phyloP scores from a whole-genome alignment of 2,329 filamentous ascomycete genomes.

The Thielaviopsis punctulata region DNA sequence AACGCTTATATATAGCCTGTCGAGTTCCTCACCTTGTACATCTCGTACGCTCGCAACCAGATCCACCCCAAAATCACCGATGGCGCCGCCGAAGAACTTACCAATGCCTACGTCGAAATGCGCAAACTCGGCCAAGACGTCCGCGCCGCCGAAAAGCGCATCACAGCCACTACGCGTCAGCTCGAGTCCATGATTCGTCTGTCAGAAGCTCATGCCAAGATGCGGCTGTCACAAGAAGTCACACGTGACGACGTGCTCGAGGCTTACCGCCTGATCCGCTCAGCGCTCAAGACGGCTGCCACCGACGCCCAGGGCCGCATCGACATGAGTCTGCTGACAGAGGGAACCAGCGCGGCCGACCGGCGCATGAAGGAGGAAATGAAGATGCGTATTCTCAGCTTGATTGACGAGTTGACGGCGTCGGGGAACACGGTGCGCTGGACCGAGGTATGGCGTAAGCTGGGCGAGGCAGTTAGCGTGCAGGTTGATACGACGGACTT shows the following conservation, averaged over 20 bases:
- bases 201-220: conserved; percentile 90
- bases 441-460: conserved; percentile 55
- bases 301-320: conserved; percentile 86
- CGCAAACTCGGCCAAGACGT: conserved; percentile 80
- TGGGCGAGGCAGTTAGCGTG: conserved; percentile 54
- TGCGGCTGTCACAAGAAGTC: conserved; percentile 67
- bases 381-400: conserved; percentile 55
- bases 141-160: conserved; percentile 78
- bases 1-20: conserved; percentile 42
- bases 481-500: conserved; percentile 67
- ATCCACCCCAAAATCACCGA: conserved; percentile 69
- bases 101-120: conserved; percentile 84
- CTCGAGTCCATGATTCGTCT: conserved; percentile 98
- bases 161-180: conserved; percentile 92
- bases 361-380: conserved; percentile 58
- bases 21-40: conserved; percentile 91
- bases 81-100: conserved; percentile 67
- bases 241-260: conserved; percentile 72
- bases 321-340: conserved; percentile 88
- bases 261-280: conserved; percentile 82
- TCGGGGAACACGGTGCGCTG: conserved; percentile 52
- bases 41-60: conserved; percentile 81
- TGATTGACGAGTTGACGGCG: conserved; percentile 65
- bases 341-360: conserved; percentile 83
- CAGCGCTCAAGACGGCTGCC: conserved; percentile 89